Evolutionary conservation across 2,329 filamentous ascomycete genomes (phyloP), one percentile per base, ranked within the genome.

Genomic region (Diplodia mutila): DNA sequence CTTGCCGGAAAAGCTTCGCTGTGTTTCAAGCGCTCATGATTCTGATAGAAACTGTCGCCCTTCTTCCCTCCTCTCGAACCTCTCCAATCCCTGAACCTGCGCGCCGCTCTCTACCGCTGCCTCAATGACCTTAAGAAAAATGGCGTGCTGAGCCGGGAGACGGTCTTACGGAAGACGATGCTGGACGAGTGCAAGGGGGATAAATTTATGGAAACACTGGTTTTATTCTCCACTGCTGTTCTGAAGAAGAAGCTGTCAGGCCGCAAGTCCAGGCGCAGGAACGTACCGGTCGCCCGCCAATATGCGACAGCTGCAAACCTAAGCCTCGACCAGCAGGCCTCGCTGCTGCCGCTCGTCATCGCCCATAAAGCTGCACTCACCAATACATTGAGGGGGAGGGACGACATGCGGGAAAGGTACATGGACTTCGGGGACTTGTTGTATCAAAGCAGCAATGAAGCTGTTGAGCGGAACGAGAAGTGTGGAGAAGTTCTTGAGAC

Each of bases 131-230:
- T 93, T 69, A 98, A 98, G 82, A 97, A 96, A 81, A 92, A 88
- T 80, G 94, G 93, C 34, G 83, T 90, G 0, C 83, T 98, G 9
- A 92, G 93, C 3, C 86, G 92, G 61, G 93, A 97, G 74, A 86
- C 87, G 0, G 86, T 96, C 0, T 81, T 98, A 37, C 88, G 95
- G 63, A 97, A 97, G 82, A 97, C 93, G 0, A 97, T 97, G 92
- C 83, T 99, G 63, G 95, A 99, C 76, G 94, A 99, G 73, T 99
- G 95, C 80, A 94, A 91, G 71, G 94, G 94, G 6, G 93, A 97
- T 66, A 90, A 92, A 70, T 87, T 98, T 66, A 93, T 94, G 76
- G 95, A 99, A 75, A 82, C 97, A 1, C 84, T 98, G 32, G 88
- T 92, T 3, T 84, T 88, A 0, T 96, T 99, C 73, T 97, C 94